phyloP scores from a whole-genome alignment of 208 protist genomes.

The Leishmania turanica region DNA sequence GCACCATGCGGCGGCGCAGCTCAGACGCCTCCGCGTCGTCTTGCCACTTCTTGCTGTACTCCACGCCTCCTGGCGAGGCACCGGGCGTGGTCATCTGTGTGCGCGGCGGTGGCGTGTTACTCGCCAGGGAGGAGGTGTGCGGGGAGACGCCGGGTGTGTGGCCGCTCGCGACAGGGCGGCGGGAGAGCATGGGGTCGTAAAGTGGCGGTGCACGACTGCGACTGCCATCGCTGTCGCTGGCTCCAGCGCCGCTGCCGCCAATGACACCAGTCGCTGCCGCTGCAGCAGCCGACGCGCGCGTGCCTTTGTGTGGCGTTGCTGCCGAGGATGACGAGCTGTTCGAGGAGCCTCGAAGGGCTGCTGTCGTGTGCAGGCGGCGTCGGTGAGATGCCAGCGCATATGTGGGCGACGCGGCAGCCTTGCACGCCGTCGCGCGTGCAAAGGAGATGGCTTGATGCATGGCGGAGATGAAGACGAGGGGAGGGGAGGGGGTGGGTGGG shows the following conservation, averaged over 20 bases:
- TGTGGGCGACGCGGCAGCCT: not conserved
- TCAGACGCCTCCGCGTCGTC: constrained; percentile 45
- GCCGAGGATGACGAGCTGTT: not conserved
- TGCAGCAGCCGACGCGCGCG: constrained; percentile 7
- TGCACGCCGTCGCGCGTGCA: not conserved
- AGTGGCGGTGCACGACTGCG: constrained; percentile 15
- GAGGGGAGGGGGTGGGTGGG: no score
- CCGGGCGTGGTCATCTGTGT: constrained; percentile 64
- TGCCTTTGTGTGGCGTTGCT: not conserved
- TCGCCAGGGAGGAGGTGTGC: constrained; percentile 32
- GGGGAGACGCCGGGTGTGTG: constrained; percentile 26
- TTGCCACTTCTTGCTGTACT: constrained; percentile 62
- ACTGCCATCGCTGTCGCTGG: not conserved
- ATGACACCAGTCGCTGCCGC: not conserved
- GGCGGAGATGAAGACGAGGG: not conserved
- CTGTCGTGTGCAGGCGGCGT: constrained; percentile 7
- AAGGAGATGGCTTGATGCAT: not conserved
- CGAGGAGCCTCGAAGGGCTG: not conserved
- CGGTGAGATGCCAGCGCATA: not conserved
- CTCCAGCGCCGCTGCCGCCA: not conserved
- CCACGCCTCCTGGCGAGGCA: constrained; percentile 75
- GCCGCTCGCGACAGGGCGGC: constrained; percentile 5
- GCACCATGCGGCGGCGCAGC: constrained; percentile 48
- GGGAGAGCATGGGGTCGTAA: constrained; percentile 11
- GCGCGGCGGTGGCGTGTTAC: constrained; percentile 38